Base-by-base conservation (phyloP, 257 asterid genomes). In the Solanum bulbocastanum region DNA sequence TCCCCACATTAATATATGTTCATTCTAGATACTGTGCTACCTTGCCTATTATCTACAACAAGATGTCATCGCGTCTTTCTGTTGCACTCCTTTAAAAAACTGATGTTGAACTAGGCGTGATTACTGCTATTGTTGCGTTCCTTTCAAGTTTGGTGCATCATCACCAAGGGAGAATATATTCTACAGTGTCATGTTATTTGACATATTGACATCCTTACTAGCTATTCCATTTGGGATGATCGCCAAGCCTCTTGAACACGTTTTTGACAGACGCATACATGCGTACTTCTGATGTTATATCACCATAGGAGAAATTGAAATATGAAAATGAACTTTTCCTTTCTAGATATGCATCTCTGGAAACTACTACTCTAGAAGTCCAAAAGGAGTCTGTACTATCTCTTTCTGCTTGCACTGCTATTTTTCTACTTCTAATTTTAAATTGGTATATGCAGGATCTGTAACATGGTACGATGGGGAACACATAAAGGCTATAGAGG, bases 381-480 rank as follows among this genome's bases (percentile, higher is more conserved):
- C 83, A 13, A 7, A 39, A 76, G 83, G 36, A 76, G 60, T 2
- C 23, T 14, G 22, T 13, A 13, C 15, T 40, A 7, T 22, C 36
- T 40, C 84, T n/a, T 40, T 76, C 84, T 14, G 84, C 84, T 25
- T 27, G n/a, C 36, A 27, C 65, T 14, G 39, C 30, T 46, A 46
- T 46, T 81, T 46, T 46, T 81, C 37, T 81, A 81, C 27, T 27
- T 8, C 60, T 18, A 44, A 16, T 30, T 27, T 81, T 81, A 16
- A 10, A 46, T 81, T 81, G 68, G 42, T 62, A 65, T 56, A 68
- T 74, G 87, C 91, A 92, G 94, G 94, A 83, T 75, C 86, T 33
- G 65, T 91, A 56, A 90, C 89, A 40, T 93, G 94, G 96, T 92
- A 89, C 5, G 92, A 91, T 20, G 93, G 90, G 89, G 94, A 93